Evolutionary conservation across 768 basidiomycete genomes (phyloP).

Genomic region (Leccinum subgranulosum): DNA sequence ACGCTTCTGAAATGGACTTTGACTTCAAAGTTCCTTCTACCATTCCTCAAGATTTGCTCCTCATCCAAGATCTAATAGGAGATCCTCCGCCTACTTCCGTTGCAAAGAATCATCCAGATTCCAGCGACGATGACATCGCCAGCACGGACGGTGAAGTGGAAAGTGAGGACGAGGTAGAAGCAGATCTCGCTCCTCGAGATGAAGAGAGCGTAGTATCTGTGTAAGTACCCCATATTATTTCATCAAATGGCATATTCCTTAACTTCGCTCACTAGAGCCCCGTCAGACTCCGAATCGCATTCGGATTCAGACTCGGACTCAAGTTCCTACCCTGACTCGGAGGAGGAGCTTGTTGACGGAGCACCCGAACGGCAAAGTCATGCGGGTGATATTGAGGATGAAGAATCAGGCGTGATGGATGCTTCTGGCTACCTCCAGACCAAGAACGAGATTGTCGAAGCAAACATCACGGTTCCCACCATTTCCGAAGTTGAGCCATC

Average conservation of each 20-base stretch:
- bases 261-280: conserved; percentile 24
- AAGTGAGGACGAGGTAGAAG: conserved; percentile 75
- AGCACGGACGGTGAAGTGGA: conserved; percentile 52
- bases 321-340: conserved; percentile 21
- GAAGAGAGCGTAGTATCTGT: conserved; percentile 31
- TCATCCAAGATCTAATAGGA: conserved; percentile 68
- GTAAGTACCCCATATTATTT: conserved; percentile 17
- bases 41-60: conserved; percentile 69
- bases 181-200: conserved; percentile 47
- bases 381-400: conserved; percentile 44
- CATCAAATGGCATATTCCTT: conserved; percentile 8
- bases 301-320: conserved; percentile 33
- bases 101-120: conserved; percentile 1
- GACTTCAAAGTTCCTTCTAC: conserved; percentile 59
- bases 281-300: conserved; percentile 36
- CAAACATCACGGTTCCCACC: conserved; percentile 58
- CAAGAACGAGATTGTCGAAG: conserved; percentile 66
- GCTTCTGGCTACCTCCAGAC: conserved; percentile 53
- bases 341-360: conserved; percentile 10
- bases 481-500: conserved; percentile 58
- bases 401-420: conserved; percentile 42
- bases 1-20: conserved; percentile 22
- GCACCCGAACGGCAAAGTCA: conserved; percentile 7
- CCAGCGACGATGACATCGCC: conserved; percentile 46
- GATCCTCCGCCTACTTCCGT: conserved; percentile 10